Base-by-base conservation (phyloP, 2,329 filamentous ascomycete species). In the Cladobotryum mycophilum region DNA sequence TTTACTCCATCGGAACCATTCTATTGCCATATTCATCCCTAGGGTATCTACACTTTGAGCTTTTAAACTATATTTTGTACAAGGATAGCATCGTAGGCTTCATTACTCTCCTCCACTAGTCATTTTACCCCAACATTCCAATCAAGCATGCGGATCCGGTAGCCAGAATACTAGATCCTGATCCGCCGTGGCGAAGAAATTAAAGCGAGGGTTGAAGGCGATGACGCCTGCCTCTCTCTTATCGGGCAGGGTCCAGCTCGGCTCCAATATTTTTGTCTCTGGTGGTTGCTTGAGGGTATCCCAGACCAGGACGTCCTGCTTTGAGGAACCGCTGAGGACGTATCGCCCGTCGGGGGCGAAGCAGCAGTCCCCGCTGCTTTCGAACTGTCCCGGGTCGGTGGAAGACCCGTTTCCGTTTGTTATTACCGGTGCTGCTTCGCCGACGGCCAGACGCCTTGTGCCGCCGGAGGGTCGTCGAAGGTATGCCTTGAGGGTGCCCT, bases 331-430 rank as follows among this genome's bases (percentile, higher is more conserved):
- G 52, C 91, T 88, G 36, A 99, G 70, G 2, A 97, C 84, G 65
- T 86, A 99, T 48, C 89, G 81, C 3, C 91, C 93, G 64, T 99
- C 93, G 0, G 90, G 89, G 0, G 86, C 84, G 66, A 97, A 93
- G 65, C 89, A 93, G 49, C 87, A 88, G 61, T 97, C 92, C 12
- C 91, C 84, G 58, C 80, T 83, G 58, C 78, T 78, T 57, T 82
- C 81, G 15, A 78, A 58, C 7, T 67, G 70, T 34, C 64, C 45
- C 47, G 56, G 58, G 49, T 70, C 67, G 3, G 58, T 55, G 18
- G 80, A 65, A 12, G 48, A 53, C 12, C 64, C 67, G 37, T 67
- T 70, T 45, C 60, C 58, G 15, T 41, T 41, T n/a, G 4, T n/a
- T n/a, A 5, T 38, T 15, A 20, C 20, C 4, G 65, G 59, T 2